Evolutionary conservation across 306 rosid species (phyloP).

Genomic region (Citrullus colocynthis): DNA sequence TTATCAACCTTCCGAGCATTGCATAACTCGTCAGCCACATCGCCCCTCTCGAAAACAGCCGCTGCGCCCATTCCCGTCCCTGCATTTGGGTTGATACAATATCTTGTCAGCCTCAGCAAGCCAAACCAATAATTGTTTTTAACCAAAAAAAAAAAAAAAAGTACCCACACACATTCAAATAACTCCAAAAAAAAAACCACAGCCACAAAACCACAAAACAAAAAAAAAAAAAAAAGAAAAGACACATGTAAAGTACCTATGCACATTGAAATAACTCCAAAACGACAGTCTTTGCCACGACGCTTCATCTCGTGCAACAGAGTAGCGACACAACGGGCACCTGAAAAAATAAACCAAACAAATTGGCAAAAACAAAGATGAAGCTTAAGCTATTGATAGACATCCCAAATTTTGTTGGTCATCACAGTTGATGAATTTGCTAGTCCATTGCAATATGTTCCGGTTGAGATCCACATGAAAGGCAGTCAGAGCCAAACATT

Average conservation of each 20-base stretch:
- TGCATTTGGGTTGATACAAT: conserved; percentile 12
- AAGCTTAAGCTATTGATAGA: not conserved
- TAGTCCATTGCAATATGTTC: not conserved
- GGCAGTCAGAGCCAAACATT: not conserved
- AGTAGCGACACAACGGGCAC: conserved; percentile 85
- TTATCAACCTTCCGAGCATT: conserved; percentile 45
- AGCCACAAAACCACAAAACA: too few species aligned
- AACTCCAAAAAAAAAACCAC: conserved; percentile 87
- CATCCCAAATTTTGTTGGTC: not conserved
- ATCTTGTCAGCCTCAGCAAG: not conserved
- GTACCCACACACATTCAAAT: conserved; percentile 95
- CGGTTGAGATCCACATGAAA: not conserved
- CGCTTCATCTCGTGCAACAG: conserved; percentile 87
- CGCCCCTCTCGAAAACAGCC: conserved; percentile 90
- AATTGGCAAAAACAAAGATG: not conserved
- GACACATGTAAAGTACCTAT: conserved; percentile 40
- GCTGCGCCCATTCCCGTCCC: conserved; percentile 99
- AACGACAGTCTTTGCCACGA: conserved; percentile 83
- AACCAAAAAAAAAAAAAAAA: not conserved
- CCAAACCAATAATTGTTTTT: not conserved
- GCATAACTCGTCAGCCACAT: conserved; percentile 53
- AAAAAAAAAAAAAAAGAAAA: too few species aligned
- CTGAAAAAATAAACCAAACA: conserved; percentile 14
- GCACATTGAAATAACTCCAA: conserved; percentile 96
- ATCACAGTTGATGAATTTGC: not conserved